phyloP scores from a whole-genome alignment of 1,284 basidiomycete genomes.

The Prillingera fragicola region DNA sequence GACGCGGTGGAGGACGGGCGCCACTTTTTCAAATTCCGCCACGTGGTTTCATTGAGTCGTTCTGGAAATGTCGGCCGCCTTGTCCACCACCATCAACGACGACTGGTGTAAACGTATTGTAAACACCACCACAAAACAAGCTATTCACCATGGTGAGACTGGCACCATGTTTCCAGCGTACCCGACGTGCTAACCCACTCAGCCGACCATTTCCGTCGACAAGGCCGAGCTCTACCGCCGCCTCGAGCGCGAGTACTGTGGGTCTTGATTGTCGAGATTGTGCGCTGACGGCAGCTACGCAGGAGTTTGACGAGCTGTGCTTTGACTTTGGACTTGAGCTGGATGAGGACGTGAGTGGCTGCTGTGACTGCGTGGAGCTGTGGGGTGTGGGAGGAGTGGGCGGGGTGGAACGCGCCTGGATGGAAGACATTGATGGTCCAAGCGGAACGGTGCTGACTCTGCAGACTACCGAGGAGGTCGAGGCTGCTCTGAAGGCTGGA shows the following conservation, averaged over 20 bases:
- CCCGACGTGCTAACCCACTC: constrained; percentile 4
- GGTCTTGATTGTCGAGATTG: constrained; percentile 26
- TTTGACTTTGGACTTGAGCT: constrained; percentile 98
- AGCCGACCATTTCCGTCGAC: constrained; percentile 91
- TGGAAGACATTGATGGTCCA: not conserved
- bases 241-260: constrained; percentile 79
- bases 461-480: constrained; percentile 83
- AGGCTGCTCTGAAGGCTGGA: constrained; percentile 72
- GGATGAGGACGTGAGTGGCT: constrained; percentile 81
- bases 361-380: no score
- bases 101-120: no score
- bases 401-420: not conserved
- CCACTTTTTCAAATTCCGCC: no score
- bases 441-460: not conserved
- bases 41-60: no score
- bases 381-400: not conserved
- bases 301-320: constrained; percentile 91
- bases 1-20: no score
- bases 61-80: no score
- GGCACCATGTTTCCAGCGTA: no score
- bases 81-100: no score
- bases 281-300: constrained; percentile 58
- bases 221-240: constrained; percentile 89
- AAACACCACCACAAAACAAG: no score
- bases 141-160: no score